Conservation (phyloP, 306 rosid species). For the Rosa chinensis region DNA sequence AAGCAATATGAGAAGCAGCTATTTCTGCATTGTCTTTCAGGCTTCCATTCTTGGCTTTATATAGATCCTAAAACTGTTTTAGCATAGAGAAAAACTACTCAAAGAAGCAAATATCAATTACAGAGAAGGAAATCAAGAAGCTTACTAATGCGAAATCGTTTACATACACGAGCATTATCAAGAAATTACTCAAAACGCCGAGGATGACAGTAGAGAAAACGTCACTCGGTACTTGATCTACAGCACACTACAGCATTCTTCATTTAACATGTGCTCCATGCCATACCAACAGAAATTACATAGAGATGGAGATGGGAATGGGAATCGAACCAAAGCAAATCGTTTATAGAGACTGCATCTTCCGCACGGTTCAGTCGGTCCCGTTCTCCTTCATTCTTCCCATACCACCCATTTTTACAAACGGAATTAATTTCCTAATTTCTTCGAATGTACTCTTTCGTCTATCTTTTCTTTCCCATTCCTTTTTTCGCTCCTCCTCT, state of each 20-base stretch:
- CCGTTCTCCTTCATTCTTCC: too few relatives aligned
- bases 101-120: background rate
- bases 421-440: too few relatives aligned
- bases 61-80: background rate
- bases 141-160: background rate
- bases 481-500: too few relatives aligned
- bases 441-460: too few relatives aligned
- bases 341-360: too few relatives aligned
- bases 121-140: background rate
- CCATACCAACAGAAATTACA: too few relatives aligned
- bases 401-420: too few relatives aligned
- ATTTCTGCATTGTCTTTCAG: background rate
- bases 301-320: too few relatives aligned
- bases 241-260: background rate
- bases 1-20: background rate
- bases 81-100: background rate
- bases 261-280: background rate
- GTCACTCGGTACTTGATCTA: background rate
- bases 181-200: background rate
- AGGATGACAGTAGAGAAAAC: background rate
- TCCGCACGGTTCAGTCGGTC: too few relatives aligned
- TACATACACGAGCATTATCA: background rate
- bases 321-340: too few relatives aligned
- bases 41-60: background rate
- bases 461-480: too few relatives aligned